Conservation (phyloP, 2,329 filamentous ascomycete genomes). For the Colletotrichum navitas region DNA sequence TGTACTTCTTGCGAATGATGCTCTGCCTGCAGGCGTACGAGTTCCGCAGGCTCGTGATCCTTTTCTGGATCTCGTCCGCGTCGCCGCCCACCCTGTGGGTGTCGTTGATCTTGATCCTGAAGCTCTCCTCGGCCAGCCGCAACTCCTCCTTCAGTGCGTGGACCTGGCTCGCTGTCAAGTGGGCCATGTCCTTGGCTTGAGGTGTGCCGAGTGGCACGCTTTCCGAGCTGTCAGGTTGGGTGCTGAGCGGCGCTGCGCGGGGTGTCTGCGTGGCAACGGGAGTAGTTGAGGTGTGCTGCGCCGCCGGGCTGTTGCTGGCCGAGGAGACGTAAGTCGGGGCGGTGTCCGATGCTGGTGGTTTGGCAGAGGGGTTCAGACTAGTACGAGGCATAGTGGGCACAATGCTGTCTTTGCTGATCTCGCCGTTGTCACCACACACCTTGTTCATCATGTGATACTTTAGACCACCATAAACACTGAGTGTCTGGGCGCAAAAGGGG, state of each 20-base stretch:
- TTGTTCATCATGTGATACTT: slow-evolving; percentile 59
- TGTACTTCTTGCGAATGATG: slow-evolving; percentile 68
- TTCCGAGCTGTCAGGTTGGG: background rate
- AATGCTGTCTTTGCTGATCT: slow-evolving; percentile 13
- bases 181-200: slow-evolving; percentile 27
- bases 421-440: slow-evolving; percentile 60
- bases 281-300: background rate
- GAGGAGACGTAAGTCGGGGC: background rate
- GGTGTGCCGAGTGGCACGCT: slow-evolving; percentile 19
- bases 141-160: slow-evolving; percentile 54
- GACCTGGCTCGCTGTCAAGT: slow-evolving; percentile 23
- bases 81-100: background rate
- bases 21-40: slow-evolving; percentile 68
- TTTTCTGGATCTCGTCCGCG: slow-evolving; percentile 37
- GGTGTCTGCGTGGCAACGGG: slow-evolving; percentile 5
- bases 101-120: slow-evolving; percentile 26
- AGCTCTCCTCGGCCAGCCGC: slow-evolving; percentile 49
- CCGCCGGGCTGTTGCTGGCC: slow-evolving; percentile 11
- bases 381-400: background rate
- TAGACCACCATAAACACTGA: slow-evolving; percentile 57
- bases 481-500: slow-evolving; percentile 59
- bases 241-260: background rate
- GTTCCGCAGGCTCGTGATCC: slow-evolving; percentile 61
- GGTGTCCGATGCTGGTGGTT: slow-evolving; percentile 10
- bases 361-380: background rate